Evolutionary conservation across 164 flowering plant genomes (phyloP).

Genomic region (Liriodendron chinense): DNA sequence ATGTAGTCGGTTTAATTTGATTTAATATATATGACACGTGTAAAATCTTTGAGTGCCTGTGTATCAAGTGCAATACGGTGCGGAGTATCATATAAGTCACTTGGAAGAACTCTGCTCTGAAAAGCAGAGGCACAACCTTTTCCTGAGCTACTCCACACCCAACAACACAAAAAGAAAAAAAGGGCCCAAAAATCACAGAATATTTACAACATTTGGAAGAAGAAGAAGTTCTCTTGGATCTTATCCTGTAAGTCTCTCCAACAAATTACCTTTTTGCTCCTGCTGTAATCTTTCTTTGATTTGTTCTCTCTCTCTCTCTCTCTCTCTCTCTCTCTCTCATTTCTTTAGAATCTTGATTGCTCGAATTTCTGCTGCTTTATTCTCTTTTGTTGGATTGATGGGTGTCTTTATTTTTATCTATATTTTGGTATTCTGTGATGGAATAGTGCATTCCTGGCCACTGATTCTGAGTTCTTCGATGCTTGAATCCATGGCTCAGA

Average conservation of each 20-base stretch:
- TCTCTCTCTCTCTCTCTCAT: neutral
- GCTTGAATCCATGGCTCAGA: neutral
- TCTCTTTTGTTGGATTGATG: neutral
- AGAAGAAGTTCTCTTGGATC: neutral
- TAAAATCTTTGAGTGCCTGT: too few species aligned
- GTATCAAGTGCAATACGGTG: too few species aligned
- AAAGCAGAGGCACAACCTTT: neutral
- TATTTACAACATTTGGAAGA: neutral
- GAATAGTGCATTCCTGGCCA: neutral
- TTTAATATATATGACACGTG: too few species aligned
- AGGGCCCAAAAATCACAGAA: neutral
- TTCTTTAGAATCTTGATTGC: neutral
- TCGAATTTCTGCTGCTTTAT: neutral
- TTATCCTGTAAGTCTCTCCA: neutral
- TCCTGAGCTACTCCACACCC: neutral
- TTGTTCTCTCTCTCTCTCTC: neutral
- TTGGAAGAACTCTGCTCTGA: neutral
- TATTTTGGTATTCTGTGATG: neutral
- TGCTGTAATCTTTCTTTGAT: neutral
- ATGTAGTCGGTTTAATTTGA: too few species aligned
- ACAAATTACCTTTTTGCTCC: neutral
- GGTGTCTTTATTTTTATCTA: neutral
- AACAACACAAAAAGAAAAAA: neutral
- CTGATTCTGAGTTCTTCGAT: neutral
- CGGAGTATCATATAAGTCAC: too few species aligned